phyloP scores from a whole-genome alignment of 805 yeast species.

The Torulaspora maleeae region DNA sequence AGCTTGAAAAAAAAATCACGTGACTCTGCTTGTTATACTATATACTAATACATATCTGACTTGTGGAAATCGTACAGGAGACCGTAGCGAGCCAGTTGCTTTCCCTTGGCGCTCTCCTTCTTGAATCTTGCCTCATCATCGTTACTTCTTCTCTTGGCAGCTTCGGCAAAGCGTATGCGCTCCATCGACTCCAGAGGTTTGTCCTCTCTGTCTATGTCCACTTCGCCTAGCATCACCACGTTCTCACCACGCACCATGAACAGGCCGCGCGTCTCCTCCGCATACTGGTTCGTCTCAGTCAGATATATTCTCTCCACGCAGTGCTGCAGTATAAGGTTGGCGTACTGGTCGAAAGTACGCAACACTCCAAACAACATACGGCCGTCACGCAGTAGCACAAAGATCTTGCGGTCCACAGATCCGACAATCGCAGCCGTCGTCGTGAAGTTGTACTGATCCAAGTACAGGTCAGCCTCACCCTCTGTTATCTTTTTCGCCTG shows the following conservation, averaged over 20 bases:
- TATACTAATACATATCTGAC: conserved; percentile 48
- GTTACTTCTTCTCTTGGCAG: conserved; percentile 42
- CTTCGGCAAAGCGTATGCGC: conserved; percentile 58
- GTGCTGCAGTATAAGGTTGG: conserved; percentile 88
- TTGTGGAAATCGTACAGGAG: conserved; percentile 53
- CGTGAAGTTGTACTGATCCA: conserved; percentile 78
- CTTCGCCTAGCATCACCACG: conserved; percentile 88
- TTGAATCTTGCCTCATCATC: conserved; percentile 36
- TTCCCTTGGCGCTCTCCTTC: conserved; percentile 44
- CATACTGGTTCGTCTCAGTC: conserved; percentile 51
- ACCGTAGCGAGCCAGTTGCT: conserved; percentile 49
- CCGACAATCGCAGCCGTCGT: conserved; percentile 90
- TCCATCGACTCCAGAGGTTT: conserved; percentile 53
- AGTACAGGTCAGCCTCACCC: conserved; percentile 53
- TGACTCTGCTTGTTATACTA: neutral
- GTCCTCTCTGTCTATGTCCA: conserved; percentile 84
- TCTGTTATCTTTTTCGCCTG: conserved; percentile 34
- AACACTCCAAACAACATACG: conserved; percentile 80
- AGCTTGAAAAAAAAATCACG: conserved; percentile 1
- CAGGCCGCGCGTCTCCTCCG: conserved; percentile 74
- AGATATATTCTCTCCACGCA: conserved; percentile 80
- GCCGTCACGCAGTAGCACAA: conserved; percentile 86
- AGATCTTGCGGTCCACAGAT: conserved; percentile 74
- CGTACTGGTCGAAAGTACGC: conserved; percentile 92
- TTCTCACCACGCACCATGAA: conserved; percentile 93